Percentiles rank a stretch among this genome's conserved stretches.
Conservation (phyloP, 2,329 filamentous ascomycete genomes). For the Colletotrichum phormii region DNA sequence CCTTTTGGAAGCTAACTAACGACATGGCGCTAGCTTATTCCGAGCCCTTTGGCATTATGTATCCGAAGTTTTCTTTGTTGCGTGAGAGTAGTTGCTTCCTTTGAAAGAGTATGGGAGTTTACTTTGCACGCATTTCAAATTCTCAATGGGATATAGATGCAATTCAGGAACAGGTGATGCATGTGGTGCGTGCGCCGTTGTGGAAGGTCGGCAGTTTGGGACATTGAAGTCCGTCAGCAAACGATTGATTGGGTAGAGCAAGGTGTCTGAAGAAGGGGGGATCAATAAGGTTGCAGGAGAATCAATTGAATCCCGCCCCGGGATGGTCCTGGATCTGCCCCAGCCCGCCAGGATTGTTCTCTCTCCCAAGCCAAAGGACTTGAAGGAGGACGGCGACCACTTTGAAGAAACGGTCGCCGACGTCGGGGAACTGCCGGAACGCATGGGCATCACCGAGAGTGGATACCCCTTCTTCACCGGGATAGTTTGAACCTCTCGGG, state of each 20-base stretch:
- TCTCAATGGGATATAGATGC: not conserved
- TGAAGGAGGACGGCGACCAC: conserved; percentile 7
- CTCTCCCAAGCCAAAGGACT: not conserved
- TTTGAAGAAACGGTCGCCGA: conserved; percentile 25
- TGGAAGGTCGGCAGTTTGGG: not conserved
- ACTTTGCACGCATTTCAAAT: not conserved
- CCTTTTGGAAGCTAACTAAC: not conserved
- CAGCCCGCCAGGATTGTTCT: not conserved
- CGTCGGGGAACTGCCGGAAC: conserved; percentile 15
- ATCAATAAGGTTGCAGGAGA: conserved; percentile 26
- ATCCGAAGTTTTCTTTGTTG: not conserved
- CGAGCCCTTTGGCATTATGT: not conserved
- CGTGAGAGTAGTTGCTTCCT: not conserved
- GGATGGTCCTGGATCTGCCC: not conserved
- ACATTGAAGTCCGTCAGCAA: not conserved
- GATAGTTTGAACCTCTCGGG: conserved; percentile 1
- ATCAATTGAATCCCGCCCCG: not conserved
- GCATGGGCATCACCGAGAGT: conserved; percentile 30
- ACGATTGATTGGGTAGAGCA: not conserved
- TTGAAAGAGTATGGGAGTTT: not conserved
- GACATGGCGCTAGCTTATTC: not conserved
- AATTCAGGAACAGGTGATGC: not conserved
- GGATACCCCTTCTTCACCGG: conserved; percentile 8
- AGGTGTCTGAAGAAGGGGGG: not conserved
- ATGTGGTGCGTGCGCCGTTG: not conserved